Conservation (phyloP, 2,329 filamentous ascomycete species). For the Onygenales sp. region DNA sequence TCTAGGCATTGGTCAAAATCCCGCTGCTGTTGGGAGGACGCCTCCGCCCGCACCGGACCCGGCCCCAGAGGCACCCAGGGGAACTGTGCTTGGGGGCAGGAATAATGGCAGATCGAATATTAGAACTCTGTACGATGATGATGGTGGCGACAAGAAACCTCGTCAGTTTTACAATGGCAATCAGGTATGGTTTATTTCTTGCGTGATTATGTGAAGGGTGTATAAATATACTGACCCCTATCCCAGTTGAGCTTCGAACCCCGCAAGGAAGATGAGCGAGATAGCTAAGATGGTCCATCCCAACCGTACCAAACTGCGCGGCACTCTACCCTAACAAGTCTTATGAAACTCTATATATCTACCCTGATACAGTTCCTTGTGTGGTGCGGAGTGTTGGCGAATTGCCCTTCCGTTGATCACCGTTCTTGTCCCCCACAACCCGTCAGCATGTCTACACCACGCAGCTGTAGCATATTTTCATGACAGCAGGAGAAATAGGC, state of each 20-base stretch:
- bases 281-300: constrained; percentile 18
- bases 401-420: neutral
- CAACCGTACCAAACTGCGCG: no score
- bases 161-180: constrained; percentile 87
- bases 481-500: neutral
- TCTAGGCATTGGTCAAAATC: constrained; percentile 29
- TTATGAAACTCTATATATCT: no score
- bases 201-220: no score
- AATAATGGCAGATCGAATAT: constrained; percentile 28
- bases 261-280: constrained; percentile 50
- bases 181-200: constrained; percentile 50
- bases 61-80: constrained; percentile 8
- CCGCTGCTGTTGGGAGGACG: constrained; percentile 9
- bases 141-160: constrained; percentile 43
- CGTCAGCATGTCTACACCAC: neutral
- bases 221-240: neutral
- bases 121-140: constrained; percentile 45
- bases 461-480: neutral
- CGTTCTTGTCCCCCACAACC: neutral
- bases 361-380: neutral
- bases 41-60: constrained; percentile 1
- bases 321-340: no score
- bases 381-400: neutral
- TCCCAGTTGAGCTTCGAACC: constrained; percentile 59
- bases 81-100: constrained; percentile 5